A percentile compares a stretch with the other conserved stretches of the same genome.
phyloP scores from a whole-genome alignment of 1,284 basidiomycete species.

The Neotropicomus parvogracilis region DNA sequence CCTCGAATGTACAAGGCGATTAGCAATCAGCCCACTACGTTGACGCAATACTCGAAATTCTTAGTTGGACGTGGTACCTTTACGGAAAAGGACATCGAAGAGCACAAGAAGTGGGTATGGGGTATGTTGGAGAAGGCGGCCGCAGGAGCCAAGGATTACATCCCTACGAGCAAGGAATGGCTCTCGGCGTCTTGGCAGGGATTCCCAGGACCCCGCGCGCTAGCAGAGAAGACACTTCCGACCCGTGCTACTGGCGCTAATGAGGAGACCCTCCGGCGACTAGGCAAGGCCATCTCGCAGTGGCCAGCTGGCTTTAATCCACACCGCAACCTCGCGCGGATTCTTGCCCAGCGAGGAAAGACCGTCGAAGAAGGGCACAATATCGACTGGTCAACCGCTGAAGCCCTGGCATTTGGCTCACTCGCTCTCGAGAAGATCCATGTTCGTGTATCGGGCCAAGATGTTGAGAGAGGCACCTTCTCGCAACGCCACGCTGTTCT shows the following conservation, averaged over 20 bases:
- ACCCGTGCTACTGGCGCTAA: slow-evolving; percentile 84
- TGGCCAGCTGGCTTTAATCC: slow-evolving; percentile 85
- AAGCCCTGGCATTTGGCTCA: slow-evolving; percentile 94
- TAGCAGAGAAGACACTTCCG: slow-evolving; percentile 90
- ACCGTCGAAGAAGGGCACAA: slow-evolving; percentile 85
- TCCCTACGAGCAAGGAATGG: slow-evolving; percentile 93
- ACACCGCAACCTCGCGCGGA: slow-evolving; percentile 93
- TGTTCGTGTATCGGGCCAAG: slow-evolving; percentile 95
- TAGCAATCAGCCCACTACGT: slow-evolving; percentile 88
- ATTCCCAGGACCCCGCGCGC: slow-evolving; percentile 95
- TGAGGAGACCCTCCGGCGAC: slow-evolving; percentile 73
- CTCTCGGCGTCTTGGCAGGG: slow-evolving; percentile 97
- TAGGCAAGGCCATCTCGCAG: slow-evolving; percentile 84
- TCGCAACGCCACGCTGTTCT: slow-evolving; percentile 98
- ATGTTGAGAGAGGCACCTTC: slow-evolving; percentile 99
- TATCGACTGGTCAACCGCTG: slow-evolving; percentile 99
- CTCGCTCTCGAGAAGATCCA: slow-evolving; percentile 92
- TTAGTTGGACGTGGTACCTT: slow-evolving; percentile 92
- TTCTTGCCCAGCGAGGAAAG: slow-evolving; percentile 85
- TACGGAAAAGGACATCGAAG: slow-evolving; percentile 94
- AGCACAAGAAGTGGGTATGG: slow-evolving; percentile 99
- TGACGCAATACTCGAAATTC: slow-evolving; percentile 90
- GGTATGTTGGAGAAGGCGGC: slow-evolving; percentile 95
- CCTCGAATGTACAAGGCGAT: slow-evolving; percentile 99
- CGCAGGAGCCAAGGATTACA: slow-evolving; percentile 89